phyloP scores from a whole-genome alignment of 2,329 filamentous ascomycete species.

The Domatiomyces globalis region DNA sequence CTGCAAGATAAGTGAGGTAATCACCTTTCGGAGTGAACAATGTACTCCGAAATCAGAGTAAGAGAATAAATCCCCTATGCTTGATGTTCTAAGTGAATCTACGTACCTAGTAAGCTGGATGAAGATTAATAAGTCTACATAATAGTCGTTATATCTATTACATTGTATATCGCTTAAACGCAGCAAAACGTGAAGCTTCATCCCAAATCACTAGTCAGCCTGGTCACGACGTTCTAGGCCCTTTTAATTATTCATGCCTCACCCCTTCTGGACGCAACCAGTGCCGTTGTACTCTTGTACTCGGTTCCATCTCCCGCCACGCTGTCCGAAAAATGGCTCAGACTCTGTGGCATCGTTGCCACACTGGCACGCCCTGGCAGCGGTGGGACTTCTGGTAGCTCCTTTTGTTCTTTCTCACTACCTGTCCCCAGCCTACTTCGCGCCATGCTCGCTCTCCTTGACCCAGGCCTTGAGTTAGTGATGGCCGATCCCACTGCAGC shows the following conservation, averaged over 20 bases:
- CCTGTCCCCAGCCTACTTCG: background rate
- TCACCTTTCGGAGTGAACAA: too few relatives aligned
- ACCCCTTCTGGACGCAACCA: background rate
- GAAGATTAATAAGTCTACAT: too few relatives aligned
- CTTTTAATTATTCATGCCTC: background rate
- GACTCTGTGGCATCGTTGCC: background rate
- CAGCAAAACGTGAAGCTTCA: background rate
- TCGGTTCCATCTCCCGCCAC: background rate
- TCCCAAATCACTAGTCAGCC: background rate
- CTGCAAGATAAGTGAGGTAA: too few relatives aligned
- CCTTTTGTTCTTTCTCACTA: background rate
- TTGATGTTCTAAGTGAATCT: too few relatives aligned
- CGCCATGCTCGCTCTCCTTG: background rate
- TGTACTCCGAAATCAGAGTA: too few relatives aligned
- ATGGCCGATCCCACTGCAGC: background rate
- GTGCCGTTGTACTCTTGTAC: background rate
- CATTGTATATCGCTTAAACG: background rate
- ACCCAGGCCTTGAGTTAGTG: background rate
- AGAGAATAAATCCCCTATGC: too few relatives aligned
- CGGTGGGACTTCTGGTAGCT: background rate
- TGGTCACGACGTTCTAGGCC: background rate
- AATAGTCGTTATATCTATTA: background rate
- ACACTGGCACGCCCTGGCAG: background rate
- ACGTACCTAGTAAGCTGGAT: too few relatives aligned
- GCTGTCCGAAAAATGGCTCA: background rate